A percentile compares a stretch with the other conserved stretches of the same genome.
Evolutionary conservation across 2,329 filamentous ascomycete species (phyloP).

Genomic region (Paracoccidioides brasiliensis): DNA sequence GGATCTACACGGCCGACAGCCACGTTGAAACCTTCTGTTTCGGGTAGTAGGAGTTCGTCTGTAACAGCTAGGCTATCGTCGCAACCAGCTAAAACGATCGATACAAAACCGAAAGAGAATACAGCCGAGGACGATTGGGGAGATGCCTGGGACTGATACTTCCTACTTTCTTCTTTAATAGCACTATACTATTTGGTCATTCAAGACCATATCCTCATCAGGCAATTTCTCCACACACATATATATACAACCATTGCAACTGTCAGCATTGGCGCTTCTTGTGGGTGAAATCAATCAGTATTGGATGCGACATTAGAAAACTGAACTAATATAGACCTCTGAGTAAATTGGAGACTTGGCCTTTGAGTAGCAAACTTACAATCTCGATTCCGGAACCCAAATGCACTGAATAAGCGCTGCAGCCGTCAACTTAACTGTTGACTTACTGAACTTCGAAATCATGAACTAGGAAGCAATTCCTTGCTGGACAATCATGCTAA

Average conservation of each 20-base stretch:
- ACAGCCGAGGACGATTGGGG: slow-evolving; percentile 34
- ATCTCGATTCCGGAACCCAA: too few species aligned
- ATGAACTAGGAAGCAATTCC: too few species aligned
- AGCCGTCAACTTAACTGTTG: too few species aligned
- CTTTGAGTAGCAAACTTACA: too few species aligned
- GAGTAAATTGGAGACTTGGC: too few species aligned
- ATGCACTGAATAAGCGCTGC: too few species aligned
- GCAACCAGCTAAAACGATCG: slow-evolving; percentile 50
- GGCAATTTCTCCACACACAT: not conserved
- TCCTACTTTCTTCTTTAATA: slow-evolving; percentile 2
- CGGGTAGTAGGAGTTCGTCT: slow-evolving; percentile 25
- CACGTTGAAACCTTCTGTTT: slow-evolving; percentile 14
- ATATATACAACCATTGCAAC: not conserved
- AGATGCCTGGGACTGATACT: slow-evolving; percentile 34
- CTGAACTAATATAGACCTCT: too few species aligned
- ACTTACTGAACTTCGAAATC: too few species aligned
- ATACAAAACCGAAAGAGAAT: slow-evolving; percentile 45
- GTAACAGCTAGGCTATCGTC: slow-evolving; percentile 36
- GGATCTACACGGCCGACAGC: slow-evolving; percentile 26
- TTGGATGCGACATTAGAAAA: too few species aligned
- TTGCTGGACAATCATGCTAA: too few species aligned
- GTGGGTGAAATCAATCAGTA: not conserved
- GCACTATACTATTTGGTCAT: not conserved
- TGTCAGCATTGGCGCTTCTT: not conserved
- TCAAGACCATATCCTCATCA: not conserved